Conservation (phyloP, 495 filamentous ascomycete species). For the Talaromyces stipitatus region DNA sequence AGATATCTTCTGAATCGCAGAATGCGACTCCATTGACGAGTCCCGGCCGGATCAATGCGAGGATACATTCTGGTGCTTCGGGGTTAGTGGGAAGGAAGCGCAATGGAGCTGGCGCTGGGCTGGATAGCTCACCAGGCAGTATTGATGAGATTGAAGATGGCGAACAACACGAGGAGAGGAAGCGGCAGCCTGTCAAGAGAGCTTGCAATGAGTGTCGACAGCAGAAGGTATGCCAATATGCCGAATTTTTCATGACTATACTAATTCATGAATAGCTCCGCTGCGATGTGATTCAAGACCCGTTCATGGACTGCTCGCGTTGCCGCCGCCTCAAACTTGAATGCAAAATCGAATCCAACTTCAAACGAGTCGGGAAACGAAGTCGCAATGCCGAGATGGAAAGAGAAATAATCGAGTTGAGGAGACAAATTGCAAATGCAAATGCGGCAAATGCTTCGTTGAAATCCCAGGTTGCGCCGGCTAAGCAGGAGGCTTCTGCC, state of each 20-base stretch:
- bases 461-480: slow-evolving; percentile 42
- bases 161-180: slow-evolving; percentile 51
- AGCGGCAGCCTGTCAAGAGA: slow-evolving; percentile 70
- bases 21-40: slow-evolving; percentile 6
- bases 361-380: slow-evolving; percentile 88
- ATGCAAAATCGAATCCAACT: slow-evolving; percentile 90
- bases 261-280: slow-evolving; percentile 50
- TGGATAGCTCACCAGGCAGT: slow-evolving; percentile 66
- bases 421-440: slow-evolving; percentile 58
- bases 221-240: slow-evolving; percentile 61
- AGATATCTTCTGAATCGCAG: slow-evolving; percentile 13
- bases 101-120: slow-evolving; percentile 35
- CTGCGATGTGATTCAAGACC: slow-evolving; percentile 85
- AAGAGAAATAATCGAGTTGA: slow-evolving; percentile 49
- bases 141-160: slow-evolving; percentile 57
- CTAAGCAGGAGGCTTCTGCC: slow-evolving; percentile 43
- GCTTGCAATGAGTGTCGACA: slow-evolving; percentile 94
- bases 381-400: slow-evolving; percentile 91
- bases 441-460: slow-evolving; percentile 34
- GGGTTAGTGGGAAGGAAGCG: slow-evolving; percentile 37
- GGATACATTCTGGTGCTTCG: slow-evolving; percentile 15
- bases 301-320: slow-evolving; percentile 71
- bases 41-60: not conserved
- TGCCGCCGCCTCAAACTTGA: slow-evolving; percentile 79
- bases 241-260: not conserved